Evolutionary conservation across 2,329 filamentous ascomycete genomes (phyloP), one percentile per base, ranked within the genome.

Genomic region (Fusarium sp.): DNA sequence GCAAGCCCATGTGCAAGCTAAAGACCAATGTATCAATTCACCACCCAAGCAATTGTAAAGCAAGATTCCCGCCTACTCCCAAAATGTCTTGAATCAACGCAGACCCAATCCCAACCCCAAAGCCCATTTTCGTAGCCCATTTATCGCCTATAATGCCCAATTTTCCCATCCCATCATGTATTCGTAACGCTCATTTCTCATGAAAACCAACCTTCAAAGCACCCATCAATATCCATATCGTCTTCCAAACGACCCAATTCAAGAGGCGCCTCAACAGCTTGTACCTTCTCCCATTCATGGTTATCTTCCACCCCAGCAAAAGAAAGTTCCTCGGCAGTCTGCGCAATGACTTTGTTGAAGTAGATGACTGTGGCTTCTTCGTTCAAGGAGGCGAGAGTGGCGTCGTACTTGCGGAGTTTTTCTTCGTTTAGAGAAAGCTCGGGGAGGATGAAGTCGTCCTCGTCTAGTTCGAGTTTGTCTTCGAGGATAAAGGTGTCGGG

Each of bases 201-300:
- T 30, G 16, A 49, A 48, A 60, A 34, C 40, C 45, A 55, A 32
- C 25, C n/a, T 7, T n/a, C 14, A 23, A 55, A 59, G 12, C 21
- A 9, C 10, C 12, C 21, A 4, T 66, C 32, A 5, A 41, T 21
- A 3, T 66, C 47, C 25, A 66, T 41, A 4, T 21, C 21, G 18
- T 46, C 42, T 30, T 16, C 40, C 40, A 42, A 13, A 23, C 13
- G 13, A 3, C n/a, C 16, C 23, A 32, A 16, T 21, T 25, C 48
- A 47, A 51, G 32, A 16, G 32, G 48, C 9, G 23, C 54, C 18
- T 51, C 53, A 18, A 48, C 27, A 14, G 43, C 32, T 21, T 27
- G n/a, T 1, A 55, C 63, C 8, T 12, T 20, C 16, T 42, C 40
- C 49, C 48, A 62, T 25, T 66, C 62, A 7, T 50, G 28, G 8